Evolutionary conservation across 140 eudicot genomes (phyloP), one percentile per base, ranked within the genome.

Genomic region (Bidens hawaiensis): DNA sequence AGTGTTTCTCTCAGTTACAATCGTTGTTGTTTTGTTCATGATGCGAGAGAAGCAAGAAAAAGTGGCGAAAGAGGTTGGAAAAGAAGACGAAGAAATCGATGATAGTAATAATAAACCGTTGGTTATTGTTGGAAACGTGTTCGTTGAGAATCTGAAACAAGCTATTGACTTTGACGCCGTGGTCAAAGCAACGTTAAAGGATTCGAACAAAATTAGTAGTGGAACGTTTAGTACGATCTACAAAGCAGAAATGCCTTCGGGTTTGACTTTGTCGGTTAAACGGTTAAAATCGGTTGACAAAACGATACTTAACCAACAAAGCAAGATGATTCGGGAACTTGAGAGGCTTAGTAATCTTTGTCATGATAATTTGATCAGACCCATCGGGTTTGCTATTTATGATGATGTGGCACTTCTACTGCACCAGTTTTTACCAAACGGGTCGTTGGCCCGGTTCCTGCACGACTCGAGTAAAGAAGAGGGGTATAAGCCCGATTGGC

Each of bases 201-300:
- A 94, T 46, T 75, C 87, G 15, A 88, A 94, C 52, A 88, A 79
- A 65, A 75, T 94, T 46, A 85, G 85, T 42, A 70, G 78, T 19
- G 95, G 97, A n/a, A 94, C 99, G n/a, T 94, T 94, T 81, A 94
- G 99, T 71, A 73, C 88, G 3, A 79, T 83, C 46, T 94, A 85
- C 69, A 85, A 78, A 49, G 99, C 99, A 5, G 96, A 84, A 25
- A 94, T 94, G 99, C 99, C 99, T 33, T 94, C 97, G 1, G 99
- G 99, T 26, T 76, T 94, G 82, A 74, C 77, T 56, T 78, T 94
- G 59, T 78, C 93, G 0, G 95, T 94, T 47, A 83, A 88, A 72
- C 85, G 90, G 21, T 79, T 94, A 21, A 88, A 79, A 65, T 94
- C 97, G 0, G 80, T 94, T 64, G 99, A 94, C 71, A 72, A 72